Conservation (phyloP, 2,329 filamentous ascomycete species). For the Fusarium sterilihyphosum region DNA sequence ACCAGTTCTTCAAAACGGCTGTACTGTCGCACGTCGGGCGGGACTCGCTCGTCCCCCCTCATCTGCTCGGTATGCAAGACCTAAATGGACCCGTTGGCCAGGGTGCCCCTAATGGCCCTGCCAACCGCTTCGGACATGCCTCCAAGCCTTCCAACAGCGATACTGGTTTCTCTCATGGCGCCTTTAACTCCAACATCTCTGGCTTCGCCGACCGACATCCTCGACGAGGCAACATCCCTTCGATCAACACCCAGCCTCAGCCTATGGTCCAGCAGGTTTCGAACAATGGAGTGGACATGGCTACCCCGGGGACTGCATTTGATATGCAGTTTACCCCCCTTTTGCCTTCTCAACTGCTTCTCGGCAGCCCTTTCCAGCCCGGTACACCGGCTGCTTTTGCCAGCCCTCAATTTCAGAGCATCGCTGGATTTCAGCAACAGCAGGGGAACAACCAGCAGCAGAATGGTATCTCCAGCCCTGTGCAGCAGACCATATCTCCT, state of each 20-base stretch:
- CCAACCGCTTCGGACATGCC: conserved; percentile 75
- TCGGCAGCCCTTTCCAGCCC: conserved; percentile 96
- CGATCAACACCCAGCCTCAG: conserved; percentile 89
- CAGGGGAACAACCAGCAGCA: conserved; percentile 65
- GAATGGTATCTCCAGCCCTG: conserved; percentile 76
- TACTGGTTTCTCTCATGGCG: conserved; percentile 91
- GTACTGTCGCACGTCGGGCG: conserved; percentile 78
- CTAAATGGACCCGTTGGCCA: conserved; percentile 71
- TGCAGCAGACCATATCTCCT: conserved; percentile 81
- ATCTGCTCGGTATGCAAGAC: conserved; percentile 92
- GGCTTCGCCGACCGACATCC: conserved; percentile 89
- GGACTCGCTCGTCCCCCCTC: conserved; percentile 88
- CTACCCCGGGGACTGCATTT: conserved; percentile 86
- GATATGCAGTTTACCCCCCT: conserved; percentile 99
- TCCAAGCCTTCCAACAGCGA: conserved; percentile 86
- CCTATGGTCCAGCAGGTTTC: conserved; percentile 59
- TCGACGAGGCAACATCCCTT: conserved; percentile 85
- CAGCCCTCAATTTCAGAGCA: conserved; percentile 90
- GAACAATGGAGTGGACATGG: conserved; percentile 76
- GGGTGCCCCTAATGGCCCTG: conserved; percentile 54
- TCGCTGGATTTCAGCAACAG: conserved; percentile 76
- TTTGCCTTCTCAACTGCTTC: conserved; percentile 90
- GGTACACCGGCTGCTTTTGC: conserved; percentile 90
- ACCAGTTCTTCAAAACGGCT: conserved; percentile 79
- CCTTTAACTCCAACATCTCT: conserved; percentile 86